Base-by-base conservation (phyloP, 331 rosid genomes). In the Rhamnella rubrinervis region DNA sequence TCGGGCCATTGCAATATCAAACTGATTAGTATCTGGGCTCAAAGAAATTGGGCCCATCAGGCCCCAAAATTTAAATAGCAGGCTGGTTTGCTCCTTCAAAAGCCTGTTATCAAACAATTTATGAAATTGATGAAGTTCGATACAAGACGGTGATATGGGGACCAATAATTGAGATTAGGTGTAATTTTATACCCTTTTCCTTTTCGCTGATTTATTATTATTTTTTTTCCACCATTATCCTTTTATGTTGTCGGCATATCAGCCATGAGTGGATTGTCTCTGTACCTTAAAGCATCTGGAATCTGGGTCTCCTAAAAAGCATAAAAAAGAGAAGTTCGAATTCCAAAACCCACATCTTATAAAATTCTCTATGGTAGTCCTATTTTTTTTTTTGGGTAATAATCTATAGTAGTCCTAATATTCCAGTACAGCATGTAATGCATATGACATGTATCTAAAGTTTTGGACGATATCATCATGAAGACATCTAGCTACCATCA, bases 251-350 rank as follows among this genome's bases (percentile, higher is more conserved):
- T 25, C 52, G 59, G 31, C 68, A 46, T 3, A 55, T 28, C 66
- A 55, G 55, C 69, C 55, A 62, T 11, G 44, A 18, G 71, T 76
- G 71, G 61, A 38, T 31, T 64, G 44, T 64, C 71, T 26, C 50
- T 15, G 46, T 59, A 7, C 20, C 1, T 0, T 1, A 35, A 68
- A 23, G 74, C 56, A 49, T 13, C 46, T 21, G 21, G 65, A 57
- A 73, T 64, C 70, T 25, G 13, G 67, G 17, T 38, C 40, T 41
- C n/a, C 37, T 18, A 15, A 26, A 38, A 68, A 40, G 39, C 8
- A 13, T 19, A 59, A 39, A 61, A 59, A n/a, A n/a, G n/a, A 20
- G 1, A 59, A 55, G 47, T 66, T 46, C 56, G 47, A 21, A 65
- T 19, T 60, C 61, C 50, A 66, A 60, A 67, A 35, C 58, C 60